Conservation (phyloP, 2,329 filamentous ascomycete species). For the Myriosclerotinia duriaeana region DNA sequence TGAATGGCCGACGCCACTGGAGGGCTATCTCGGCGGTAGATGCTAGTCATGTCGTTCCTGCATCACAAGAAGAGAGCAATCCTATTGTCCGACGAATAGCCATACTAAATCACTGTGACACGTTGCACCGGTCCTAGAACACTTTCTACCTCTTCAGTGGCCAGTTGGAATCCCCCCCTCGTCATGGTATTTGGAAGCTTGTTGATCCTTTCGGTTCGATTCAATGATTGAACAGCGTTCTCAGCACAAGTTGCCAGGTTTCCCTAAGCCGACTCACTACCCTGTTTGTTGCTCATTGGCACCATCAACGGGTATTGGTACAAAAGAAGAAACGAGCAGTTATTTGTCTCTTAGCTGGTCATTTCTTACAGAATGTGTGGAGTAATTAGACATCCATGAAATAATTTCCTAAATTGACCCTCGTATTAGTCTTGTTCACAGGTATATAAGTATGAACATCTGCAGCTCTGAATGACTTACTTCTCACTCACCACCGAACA, state of each 20-base stretch:
- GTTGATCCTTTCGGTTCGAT: neutral
- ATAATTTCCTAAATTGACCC: constrained; percentile 8
- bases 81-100: neutral
- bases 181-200: neutral
- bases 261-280: constrained; percentile 4
- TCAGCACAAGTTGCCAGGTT: neutral
- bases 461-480: constrained; percentile 13
- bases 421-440: constrained; percentile 1
- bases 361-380: neutral
- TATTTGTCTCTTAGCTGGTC: constrained; percentile 7
- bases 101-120: neutral
- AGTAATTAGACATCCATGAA: constrained; percentile 14
- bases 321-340: constrained; percentile 1
- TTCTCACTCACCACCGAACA: neutral
- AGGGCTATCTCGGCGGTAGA: neutral
- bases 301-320: constrained; percentile 15
- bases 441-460: constrained; percentile 16
- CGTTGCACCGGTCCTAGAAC: neutral
- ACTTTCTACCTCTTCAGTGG: neutral
- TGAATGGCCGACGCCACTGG: neutral
- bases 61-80: neutral
- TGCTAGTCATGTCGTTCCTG: constrained; percentile 11
- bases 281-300: constrained; percentile 14
- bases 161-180: neutral
- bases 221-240: constrained; percentile 4